These are phyloP conservation scores for Friedmanniomyces endolithicus DNA, from an alignment of 495 filamentous ascomycete species.

Conservation along the genomic window DNA sequence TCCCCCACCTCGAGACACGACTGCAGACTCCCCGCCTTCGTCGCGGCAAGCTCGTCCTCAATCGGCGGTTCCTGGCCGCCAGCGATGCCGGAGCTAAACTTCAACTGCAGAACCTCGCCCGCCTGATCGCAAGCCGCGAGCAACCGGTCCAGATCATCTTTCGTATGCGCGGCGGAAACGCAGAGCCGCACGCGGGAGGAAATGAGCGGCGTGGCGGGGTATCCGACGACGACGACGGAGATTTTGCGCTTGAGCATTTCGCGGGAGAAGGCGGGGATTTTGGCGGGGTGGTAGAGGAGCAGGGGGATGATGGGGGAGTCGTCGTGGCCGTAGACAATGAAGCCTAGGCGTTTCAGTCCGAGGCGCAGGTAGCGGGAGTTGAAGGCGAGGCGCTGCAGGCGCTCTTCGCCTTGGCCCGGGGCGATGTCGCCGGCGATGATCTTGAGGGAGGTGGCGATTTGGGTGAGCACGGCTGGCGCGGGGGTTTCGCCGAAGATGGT, in stretches of 20 bases:
- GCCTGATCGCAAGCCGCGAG: constrained; percentile 85
- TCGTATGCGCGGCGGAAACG: constrained; percentile 90
- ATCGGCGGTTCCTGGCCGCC: constrained; percentile 58
- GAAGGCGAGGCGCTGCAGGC: constrained; percentile 90
- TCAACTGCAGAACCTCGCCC: constrained; percentile 82
- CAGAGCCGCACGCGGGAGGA: constrained; percentile 91
- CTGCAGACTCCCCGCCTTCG: constrained; percentile 51
- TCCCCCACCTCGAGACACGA: constrained; percentile 41
- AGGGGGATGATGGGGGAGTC: constrained; percentile 94
- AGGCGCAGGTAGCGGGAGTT: constrained; percentile 96
- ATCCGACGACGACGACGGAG: constrained; percentile 95
- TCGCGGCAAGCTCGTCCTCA: constrained; percentile 51
- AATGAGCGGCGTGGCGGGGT: constrained; percentile 92
- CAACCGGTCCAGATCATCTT: constrained; percentile 89
- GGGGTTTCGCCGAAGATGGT: constrained; percentile 82
- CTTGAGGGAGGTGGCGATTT: constrained; percentile 71
- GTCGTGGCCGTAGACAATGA: constrained; percentile 93
- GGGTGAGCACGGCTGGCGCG: constrained; percentile 70
- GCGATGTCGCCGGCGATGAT: constrained; percentile 79
- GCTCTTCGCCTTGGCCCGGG: constrained; percentile 89
- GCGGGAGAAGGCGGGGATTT: constrained; percentile 95
- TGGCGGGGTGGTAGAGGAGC: constrained; percentile 88
- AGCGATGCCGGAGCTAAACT: constrained; percentile 88
- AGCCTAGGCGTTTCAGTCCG: constrained; percentile 89
- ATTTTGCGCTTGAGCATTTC: constrained; percentile 97